Evolutionary conservation across 257 asterid species (phyloP), one percentile per base, ranked within the genome.

Genomic region (Vinca minor): DNA sequence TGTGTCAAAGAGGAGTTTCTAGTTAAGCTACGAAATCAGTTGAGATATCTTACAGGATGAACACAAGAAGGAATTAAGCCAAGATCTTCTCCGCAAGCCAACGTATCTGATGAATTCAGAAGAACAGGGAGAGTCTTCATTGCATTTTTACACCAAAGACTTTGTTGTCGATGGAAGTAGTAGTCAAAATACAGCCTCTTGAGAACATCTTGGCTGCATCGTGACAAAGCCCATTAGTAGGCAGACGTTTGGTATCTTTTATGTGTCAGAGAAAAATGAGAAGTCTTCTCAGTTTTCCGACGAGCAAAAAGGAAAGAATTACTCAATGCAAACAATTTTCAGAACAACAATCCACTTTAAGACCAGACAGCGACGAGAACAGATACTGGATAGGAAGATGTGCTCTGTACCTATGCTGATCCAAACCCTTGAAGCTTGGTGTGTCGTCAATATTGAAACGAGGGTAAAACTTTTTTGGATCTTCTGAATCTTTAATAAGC

Each of bases 31-130:
- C 15, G 52, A 50, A 55, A 67, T 58, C 35, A 50, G 45, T 34
- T 35, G 67, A 20, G 64, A 70, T 39, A 71, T 70, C 83, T 60
- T 85, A 92, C 98, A 15, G 98, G 97, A 72, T 89, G 95, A 73
- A 93, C 97, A 62, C 96, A 89, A 46, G 96, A 84, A 63, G 98
- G 98, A 71, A 87, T 85, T 67, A 93, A 57, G 66, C 98, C 98
- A 41, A 93, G 98, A 81, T 93, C 98, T 76, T 89, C 98, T 58
- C 98, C 98, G 75, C 98, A 93, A 76, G 97, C 95, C 71, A 93
- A 83, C 98, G 89, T 93, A 73, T 87, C 95, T 7, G 98, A 93
- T 13, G 98, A 89, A 84, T 87, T 85, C 91, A 93, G 63, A 42
- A 93, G 94, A 65, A 77, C 98, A 5, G 98, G 98, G 65, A 93